Percentiles rank a stretch among this genome's conserved stretches.
Conservation (phyloP, 495 filamentous ascomycete species). For the Xylaria venustula region DNA sequence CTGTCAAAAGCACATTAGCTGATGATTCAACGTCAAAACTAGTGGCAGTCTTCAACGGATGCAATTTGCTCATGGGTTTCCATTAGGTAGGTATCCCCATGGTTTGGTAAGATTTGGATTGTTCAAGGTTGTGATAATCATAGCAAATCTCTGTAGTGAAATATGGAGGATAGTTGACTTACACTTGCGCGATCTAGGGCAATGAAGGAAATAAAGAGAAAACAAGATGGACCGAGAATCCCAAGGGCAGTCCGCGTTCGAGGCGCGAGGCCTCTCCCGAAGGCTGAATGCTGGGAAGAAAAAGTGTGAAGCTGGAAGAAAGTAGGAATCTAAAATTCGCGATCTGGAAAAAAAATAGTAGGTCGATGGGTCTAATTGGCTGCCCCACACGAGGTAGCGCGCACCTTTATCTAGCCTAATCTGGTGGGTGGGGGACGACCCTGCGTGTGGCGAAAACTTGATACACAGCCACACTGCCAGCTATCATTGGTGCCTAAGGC, state of each 20-base stretch:
- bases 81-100: conserved; percentile 64
- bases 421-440: conserved; percentile 17
- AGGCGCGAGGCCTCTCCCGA: neutral
- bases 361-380: conserved; percentile 7
- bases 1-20: neutral
- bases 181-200: neutral
- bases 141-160: conserved; percentile 39
- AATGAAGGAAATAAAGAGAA: conserved; percentile 10
- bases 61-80: conserved; percentile 64
- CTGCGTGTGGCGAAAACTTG: conserved; percentile 7
- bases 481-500: too few species aligned
- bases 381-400: conserved; percentile 7
- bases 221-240: too few species aligned
- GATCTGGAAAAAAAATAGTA: conserved; percentile 11
- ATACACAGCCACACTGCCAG: conserved; percentile 9
- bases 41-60: neutral
- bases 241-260: neutral
- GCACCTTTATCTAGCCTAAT: neutral
- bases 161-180: conserved; percentile 16
- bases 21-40: neutral
- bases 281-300: neutral
- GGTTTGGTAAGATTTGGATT: conserved; percentile 75
- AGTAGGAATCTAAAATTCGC: neutral
- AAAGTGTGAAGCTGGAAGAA: conserved; percentile 11
- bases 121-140: conserved; percentile 59